phyloP scores from a whole-genome alignment of 495 filamentous ascomycete genomes.

The Penicillium coffeae region DNA sequence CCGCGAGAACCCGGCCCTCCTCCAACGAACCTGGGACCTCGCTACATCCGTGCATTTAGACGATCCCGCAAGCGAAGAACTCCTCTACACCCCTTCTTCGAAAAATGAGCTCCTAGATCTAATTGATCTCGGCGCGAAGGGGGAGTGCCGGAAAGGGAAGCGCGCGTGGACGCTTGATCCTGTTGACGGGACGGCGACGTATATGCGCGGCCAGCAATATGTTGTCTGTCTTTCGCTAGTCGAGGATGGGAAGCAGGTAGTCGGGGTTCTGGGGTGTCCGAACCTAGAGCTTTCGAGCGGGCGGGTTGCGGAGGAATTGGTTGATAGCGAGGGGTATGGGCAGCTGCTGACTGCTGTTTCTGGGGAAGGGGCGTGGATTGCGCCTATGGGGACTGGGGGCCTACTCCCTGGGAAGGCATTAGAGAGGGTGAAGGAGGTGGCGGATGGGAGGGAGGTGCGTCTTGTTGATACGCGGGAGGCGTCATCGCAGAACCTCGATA shows the following conservation, averaged over 20 bases:
- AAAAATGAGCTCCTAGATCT: slow-evolving; percentile 55
- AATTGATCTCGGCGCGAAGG: slow-evolving; percentile 58
- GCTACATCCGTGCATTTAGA: slow-evolving; percentile 37
- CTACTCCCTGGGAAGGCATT: slow-evolving; percentile 37
- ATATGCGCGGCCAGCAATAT: slow-evolving; percentile 60
- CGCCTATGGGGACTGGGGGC: slow-evolving; percentile 36
- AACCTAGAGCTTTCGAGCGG: slow-evolving; percentile 40
- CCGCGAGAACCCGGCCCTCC: slow-evolving; percentile 42
- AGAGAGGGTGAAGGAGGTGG: slow-evolving; percentile 23
- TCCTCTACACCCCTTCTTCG: slow-evolving; percentile 38
- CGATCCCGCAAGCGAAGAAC: slow-evolving; percentile 35
- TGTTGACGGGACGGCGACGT: slow-evolving; percentile 68
- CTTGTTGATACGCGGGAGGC: slow-evolving; percentile 45
- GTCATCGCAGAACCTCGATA: slow-evolving; percentile 38
- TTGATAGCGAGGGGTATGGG: slow-evolving; percentile 50
- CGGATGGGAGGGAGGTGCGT: slow-evolving; percentile 33
- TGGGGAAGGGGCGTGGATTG: slow-evolving; percentile 53
- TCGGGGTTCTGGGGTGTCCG: slow-evolving; percentile 55
- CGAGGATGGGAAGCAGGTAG: slow-evolving; percentile 42
- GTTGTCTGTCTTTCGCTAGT: slow-evolving; percentile 59
- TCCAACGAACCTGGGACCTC: slow-evolving; percentile 51
- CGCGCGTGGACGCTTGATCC: slow-evolving; percentile 67
- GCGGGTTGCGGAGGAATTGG: slow-evolving; percentile 41
- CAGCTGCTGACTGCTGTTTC: slow-evolving; percentile 54
- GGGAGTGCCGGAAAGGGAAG: slow-evolving; percentile 31